These are phyloP conservation scores for Ziziphus jujuba DNA, from an alignment of 306 rosid species.

Conservation along the genomic window DNA sequence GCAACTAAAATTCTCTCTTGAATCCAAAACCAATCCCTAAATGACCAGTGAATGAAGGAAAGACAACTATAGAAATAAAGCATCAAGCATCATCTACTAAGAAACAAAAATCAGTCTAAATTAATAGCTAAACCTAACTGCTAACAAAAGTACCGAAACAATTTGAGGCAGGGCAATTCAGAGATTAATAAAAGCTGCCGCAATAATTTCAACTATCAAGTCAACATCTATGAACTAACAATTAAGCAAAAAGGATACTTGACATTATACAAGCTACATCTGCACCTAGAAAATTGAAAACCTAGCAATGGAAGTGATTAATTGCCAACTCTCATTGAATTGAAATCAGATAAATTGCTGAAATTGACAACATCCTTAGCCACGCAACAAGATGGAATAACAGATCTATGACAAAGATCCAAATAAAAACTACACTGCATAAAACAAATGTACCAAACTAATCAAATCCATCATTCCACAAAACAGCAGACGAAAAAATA, in stretches of 20 bases:
- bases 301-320: conserved; percentile 38
- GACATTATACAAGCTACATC: conserved; percentile 13
- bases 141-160: conserved; percentile 13
- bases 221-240: conserved; percentile 13
- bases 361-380: background rate
- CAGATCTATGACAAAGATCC: conserved; percentile 25
- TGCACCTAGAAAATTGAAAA: conserved; percentile 28
- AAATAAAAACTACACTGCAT: background rate
- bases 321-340: conserved; percentile 16
- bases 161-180: background rate
- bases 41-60: background rate
- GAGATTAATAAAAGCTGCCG: background rate
- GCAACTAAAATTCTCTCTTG: background rate
- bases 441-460: background rate
- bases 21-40: background rate
- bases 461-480: background rate
- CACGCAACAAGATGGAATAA: conserved; percentile 3
- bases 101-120: conserved; percentile 3
- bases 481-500: background rate
- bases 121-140: background rate
- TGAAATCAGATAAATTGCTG: background rate
- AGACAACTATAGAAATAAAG: background rate
- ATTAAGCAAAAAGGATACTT: conserved; percentile 15
- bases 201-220: conserved; percentile 19
- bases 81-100: background rate